Evolutionary conservation across 441 rosid species (phyloP).

Genomic region (Euphorbia schlechtendalii): DNA sequence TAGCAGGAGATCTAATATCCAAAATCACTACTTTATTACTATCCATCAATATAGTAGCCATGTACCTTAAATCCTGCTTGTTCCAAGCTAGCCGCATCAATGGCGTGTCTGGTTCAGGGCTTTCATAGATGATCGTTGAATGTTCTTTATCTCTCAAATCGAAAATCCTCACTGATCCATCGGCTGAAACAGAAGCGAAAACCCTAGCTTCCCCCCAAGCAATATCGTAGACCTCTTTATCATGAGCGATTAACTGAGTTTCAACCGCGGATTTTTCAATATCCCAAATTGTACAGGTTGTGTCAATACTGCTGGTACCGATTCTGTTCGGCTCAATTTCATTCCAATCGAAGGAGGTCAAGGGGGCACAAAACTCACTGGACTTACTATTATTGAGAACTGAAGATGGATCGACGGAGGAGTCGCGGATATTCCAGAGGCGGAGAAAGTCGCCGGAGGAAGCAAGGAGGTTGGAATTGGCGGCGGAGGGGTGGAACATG

Average conservation of each 20-base stretch:
- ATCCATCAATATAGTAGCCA: constrained; percentile 89
- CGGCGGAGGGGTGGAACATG: constrained; percentile 62
- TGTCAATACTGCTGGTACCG: constrained; percentile 88
- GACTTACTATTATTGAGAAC: constrained; percentile 81
- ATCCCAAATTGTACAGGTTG: constrained; percentile 95
- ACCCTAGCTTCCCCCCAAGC: constrained; percentile 97
- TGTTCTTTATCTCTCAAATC: constrained; percentile 91
- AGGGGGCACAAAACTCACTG: constrained; percentile 82
- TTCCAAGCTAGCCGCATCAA: constrained; percentile 85
- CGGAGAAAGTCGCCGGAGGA: constrained; percentile 88
- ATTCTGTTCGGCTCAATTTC: constrained; percentile 81
- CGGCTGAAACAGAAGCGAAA: constrained; percentile 90
- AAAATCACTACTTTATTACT: constrained; percentile 85
- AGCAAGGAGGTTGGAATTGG: constrained; percentile 52
- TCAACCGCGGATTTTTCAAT: constrained; percentile 68
- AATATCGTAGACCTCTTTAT: constrained; percentile 90
- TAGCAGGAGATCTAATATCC: constrained; percentile 76
- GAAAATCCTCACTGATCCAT: constrained; percentile 84
- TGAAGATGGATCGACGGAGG: constrained; percentile 43
- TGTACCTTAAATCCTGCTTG: constrained; percentile 80
- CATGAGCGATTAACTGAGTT: constrained; percentile 91
- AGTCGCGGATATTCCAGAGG: constrained; percentile 63
- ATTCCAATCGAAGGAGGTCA: constrained; percentile 99
- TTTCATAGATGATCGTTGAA: constrained; percentile 85
- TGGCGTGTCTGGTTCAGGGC: constrained; percentile 88